Conservation (phyloP, 2,329 filamentous ascomycete genomes). For the Periconia digitata region DNA sequence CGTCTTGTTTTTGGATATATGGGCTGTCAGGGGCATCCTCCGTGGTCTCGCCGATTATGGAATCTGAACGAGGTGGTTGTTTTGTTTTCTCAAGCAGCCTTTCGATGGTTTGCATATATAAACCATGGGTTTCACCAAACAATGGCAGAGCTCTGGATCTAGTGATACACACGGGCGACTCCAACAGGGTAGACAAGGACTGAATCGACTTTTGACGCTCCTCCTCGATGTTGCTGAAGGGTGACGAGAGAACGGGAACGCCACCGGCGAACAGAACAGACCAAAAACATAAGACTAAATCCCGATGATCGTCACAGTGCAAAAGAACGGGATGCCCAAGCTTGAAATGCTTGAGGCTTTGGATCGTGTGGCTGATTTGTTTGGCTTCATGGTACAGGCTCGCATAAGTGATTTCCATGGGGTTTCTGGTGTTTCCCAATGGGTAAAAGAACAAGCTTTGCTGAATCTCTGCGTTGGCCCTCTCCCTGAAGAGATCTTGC, state of each 20-base stretch:
- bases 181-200: conserved; percentile 1
- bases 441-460: no score
- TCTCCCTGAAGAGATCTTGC: no score
- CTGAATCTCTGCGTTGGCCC: no score
- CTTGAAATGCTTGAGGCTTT: no score
- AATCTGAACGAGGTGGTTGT: background rate
- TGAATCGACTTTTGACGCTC: conserved; percentile 6
- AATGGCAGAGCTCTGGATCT: background rate
- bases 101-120: conserved; percentile 1
- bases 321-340: conserved; percentile 2
- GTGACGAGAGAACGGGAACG: conserved; percentile 5
- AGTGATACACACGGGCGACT: conserved; percentile 7
- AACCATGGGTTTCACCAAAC: background rate
- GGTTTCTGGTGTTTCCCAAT: no score
- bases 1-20: background rate
- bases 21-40: no score
- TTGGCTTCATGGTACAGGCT: no score
- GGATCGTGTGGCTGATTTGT: no score
- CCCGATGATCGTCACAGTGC: conserved; percentile 10
- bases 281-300: conserved; percentile 15
- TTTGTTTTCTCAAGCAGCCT: background rate
- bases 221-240: conserved; percentile 6
- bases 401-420: no score
- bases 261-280: background rate
- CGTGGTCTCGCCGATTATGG: background rate